Percentiles rank a stretch among this genome's conserved stretches.
phyloP scores from a whole-genome alignment of 2,329 filamentous ascomycete genomes.

The Pseudocercospora macadamiae region DNA sequence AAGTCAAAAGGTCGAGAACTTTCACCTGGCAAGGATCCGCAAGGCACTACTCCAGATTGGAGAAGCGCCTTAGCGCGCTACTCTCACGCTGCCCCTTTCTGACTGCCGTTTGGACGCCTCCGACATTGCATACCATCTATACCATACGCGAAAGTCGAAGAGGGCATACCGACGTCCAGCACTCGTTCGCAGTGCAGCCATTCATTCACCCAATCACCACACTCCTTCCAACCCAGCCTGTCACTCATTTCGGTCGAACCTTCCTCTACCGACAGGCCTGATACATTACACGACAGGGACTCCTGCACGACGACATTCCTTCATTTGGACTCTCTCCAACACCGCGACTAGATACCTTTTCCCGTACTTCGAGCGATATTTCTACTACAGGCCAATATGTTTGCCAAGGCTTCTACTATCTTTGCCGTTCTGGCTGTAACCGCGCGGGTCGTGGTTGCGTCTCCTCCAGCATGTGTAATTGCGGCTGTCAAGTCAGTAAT shows the following conservation, averaged over 20 bases:
- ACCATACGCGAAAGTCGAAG: not conserved
- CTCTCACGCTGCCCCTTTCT: constrained; percentile 4
- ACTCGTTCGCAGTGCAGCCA: constrained; percentile 13
- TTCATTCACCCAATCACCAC: constrained; percentile 12
- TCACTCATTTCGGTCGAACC: constrained; percentile 13
- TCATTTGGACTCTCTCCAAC: not conserved
- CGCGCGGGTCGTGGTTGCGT: constrained; percentile 45
- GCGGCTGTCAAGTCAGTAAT: constrained; percentile 52
- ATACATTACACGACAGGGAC: constrained; percentile 6
- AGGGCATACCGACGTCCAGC: not conserved
- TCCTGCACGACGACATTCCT: not conserved
- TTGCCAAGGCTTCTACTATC: constrained; percentile 49
- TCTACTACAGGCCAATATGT: constrained; percentile 41
- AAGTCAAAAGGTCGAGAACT: not conserved
- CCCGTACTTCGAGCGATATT: not conserved
- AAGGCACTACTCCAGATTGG: not conserved
- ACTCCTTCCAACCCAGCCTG: constrained; percentile 11
- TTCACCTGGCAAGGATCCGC: not conserved
- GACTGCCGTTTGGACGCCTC: not conserved
- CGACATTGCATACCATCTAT: not conserved
- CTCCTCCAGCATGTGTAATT: constrained; percentile 55
- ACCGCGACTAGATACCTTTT: not conserved
- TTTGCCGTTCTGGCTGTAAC: constrained; percentile 50
- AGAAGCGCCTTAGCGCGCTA: not conserved
- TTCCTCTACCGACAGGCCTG: constrained; percentile 3